A percentile compares a stretch with the other conserved stretches of the same genome.
Evolutionary conservation across 768 basidiomycete genomes (phyloP).

Genomic region (Boletus edulis): DNA sequence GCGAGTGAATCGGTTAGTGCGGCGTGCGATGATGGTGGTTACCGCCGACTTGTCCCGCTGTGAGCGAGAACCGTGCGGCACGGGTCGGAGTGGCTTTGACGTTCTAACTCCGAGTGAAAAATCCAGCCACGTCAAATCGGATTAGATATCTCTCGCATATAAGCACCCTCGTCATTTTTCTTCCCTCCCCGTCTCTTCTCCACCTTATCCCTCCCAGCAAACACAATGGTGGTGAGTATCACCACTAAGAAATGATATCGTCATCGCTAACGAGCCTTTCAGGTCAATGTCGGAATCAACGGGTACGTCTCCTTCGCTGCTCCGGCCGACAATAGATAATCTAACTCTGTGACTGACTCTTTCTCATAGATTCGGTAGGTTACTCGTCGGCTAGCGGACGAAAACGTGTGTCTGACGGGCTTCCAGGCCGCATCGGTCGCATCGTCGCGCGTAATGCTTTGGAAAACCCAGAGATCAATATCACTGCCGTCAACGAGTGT

Average conservation of each 20-base stretch:
- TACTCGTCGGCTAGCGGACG: background rate
- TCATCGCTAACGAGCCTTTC: slow-evolving; percentile 2
- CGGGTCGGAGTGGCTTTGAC: slow-evolving; percentile 10
- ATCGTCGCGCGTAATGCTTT: slow-evolving; percentile 97
- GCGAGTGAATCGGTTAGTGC: background rate
- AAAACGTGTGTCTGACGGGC: slow-evolving; percentile 9
- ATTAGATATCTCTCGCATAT: slow-evolving; percentile 26
- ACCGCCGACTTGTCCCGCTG: slow-evolving; percentile 11
- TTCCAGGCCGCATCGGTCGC: slow-evolving; percentile 92
- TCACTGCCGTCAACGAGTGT: slow-evolving; percentile 94
- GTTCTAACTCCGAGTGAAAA: slow-evolving; percentile 27
- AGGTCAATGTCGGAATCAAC: slow-evolving; percentile 94
- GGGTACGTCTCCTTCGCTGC: slow-evolving; percentile 55
- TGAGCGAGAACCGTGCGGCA: slow-evolving; percentile 6
- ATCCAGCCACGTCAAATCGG: slow-evolving; percentile 14
- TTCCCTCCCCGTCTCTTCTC: background rate
- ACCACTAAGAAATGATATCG: background rate
- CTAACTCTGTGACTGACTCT: slow-evolving; percentile 10
- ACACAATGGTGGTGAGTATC: slow-evolving; percentile 31
- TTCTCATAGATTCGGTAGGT: slow-evolving; percentile 66
- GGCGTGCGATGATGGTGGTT: slow-evolving; percentile 8
- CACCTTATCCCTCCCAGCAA: slow-evolving; percentile 5
- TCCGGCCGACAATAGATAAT: background rate
- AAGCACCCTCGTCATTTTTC: slow-evolving; percentile 14
- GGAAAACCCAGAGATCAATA: slow-evolving; percentile 66